Conservation (phyloP, 441 rosid species). For the Populus hybrid region DNA sequence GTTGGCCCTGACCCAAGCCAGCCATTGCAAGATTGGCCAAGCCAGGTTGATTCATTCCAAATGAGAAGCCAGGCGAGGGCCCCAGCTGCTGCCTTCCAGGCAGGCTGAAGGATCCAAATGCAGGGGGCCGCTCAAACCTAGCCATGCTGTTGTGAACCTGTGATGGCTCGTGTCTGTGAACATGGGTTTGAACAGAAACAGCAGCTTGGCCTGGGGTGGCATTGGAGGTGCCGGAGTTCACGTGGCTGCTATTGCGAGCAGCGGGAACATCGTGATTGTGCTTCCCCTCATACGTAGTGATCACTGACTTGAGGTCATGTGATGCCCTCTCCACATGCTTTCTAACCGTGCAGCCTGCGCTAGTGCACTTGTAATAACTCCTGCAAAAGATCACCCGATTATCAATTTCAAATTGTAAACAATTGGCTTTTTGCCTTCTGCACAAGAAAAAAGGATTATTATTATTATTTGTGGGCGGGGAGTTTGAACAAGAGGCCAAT, state of each 20-base stretch:
- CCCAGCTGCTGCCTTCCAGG: slow-evolving; percentile 60
- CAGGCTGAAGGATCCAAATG: slow-evolving; percentile 44
- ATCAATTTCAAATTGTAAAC: not conserved
- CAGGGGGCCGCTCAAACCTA: slow-evolving; percentile 41
- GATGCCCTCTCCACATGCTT: slow-evolving; percentile 99
- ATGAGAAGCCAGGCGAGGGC: slow-evolving; percentile 47
- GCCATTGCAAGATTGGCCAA: slow-evolving; percentile 62
- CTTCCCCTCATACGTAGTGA: slow-evolving; percentile 96
- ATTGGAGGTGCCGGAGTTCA: slow-evolving; percentile 36
- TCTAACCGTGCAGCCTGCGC: slow-evolving; percentile 83
- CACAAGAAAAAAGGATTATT: not conserved
- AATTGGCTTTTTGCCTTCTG: not conserved
- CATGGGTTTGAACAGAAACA: slow-evolving; percentile 36
- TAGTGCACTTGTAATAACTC: slow-evolving; percentile 98
- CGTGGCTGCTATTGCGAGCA: slow-evolving; percentile 86
- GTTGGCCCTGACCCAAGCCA: slow-evolving; percentile 55
- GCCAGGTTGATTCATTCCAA: slow-evolving; percentile 53
- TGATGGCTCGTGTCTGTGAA: slow-evolving; percentile 45
- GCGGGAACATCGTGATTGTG: slow-evolving; percentile 96
- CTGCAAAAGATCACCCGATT: slow-evolving; percentile 32
- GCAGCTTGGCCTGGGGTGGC: slow-evolving; percentile 24
- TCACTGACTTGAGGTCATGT: slow-evolving; percentile 86
- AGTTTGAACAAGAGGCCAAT: not conserved
- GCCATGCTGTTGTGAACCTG: slow-evolving; percentile 52
- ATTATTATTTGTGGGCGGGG: not conserved